Evolutionary conservation across 2,329 filamentous ascomycete genomes (phyloP).

Genomic region (Acrodontium crateriforme): DNA sequence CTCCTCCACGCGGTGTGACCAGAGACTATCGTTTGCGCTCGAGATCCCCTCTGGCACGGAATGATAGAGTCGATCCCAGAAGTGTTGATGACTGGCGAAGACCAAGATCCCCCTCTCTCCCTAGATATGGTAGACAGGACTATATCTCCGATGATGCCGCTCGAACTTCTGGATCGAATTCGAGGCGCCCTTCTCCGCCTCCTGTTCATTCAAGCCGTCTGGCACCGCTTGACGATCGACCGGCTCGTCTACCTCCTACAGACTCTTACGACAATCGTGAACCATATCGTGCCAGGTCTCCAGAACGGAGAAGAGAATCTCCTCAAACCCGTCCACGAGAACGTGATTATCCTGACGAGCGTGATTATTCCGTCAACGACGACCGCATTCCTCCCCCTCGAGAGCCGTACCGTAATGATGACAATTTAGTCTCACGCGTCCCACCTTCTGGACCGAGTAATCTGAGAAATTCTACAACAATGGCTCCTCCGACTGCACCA

Average conservation of each 20-base stretch:
- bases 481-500: slow-evolving; percentile 21
- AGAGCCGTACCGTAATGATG: slow-evolving; percentile 16
- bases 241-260: slow-evolving; percentile 10
- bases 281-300: slow-evolving; percentile 16
- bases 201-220: slow-evolving; percentile 40
- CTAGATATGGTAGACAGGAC: slow-evolving; percentile 18
- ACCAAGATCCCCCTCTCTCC: slow-evolving; percentile 40
- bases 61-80: slow-evolving; percentile 34
- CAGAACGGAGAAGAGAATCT: slow-evolving; percentile 8
- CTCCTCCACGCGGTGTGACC: slow-evolving; percentile 17
- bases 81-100: slow-evolving; percentile 38
- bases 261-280: slow-evolving; percentile 16
- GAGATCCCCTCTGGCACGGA: slow-evolving; percentile 39
- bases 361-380: slow-evolving; percentile 9
- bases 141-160: slow-evolving; percentile 35
- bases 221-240: slow-evolving; percentile 19
- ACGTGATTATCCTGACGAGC: slow-evolving; percentile 16
- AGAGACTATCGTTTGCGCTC: slow-evolving; percentile 36
- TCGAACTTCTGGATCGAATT: slow-evolving; percentile 42
- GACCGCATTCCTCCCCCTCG: slow-evolving; percentile 14
- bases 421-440: slow-evolving; percentile 12
- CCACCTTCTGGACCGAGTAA: slow-evolving; percentile 20
- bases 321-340: slow-evolving; percentile 23
- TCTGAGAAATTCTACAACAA: slow-evolving; percentile 8
- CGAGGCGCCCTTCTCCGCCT: slow-evolving; percentile 47